Conservation (phyloP, 176 grass and related monocot species). For the Hsuehochloa calcarea region DNA sequence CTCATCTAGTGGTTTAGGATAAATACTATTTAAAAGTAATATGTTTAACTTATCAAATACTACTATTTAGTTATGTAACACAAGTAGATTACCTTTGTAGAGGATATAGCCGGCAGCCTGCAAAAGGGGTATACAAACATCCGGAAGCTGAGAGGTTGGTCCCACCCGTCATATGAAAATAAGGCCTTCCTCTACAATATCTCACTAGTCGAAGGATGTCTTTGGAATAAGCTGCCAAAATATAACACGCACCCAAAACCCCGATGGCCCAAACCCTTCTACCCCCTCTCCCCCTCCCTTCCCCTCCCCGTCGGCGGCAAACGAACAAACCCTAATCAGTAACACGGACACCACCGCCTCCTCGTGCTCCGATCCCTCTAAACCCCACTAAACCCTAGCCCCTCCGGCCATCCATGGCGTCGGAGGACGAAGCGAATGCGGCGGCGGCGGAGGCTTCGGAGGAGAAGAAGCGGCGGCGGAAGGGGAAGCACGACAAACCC, state of each 20-base stretch:
- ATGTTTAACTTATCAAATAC: too few species aligned
- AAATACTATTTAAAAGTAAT: too few species aligned
- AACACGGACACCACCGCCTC: not conserved
- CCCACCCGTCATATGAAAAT: too few species aligned
- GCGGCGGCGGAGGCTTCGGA: not conserved
- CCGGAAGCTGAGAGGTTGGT: not conserved
- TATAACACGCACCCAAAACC: not conserved
- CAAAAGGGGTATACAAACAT: too few species aligned
- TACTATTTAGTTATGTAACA: too few species aligned
- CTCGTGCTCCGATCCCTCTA: not conserved
- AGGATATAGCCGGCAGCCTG: too few species aligned
- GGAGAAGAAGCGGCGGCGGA: conserved; percentile 41
- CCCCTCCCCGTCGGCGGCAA: not conserved
- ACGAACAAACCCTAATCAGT: conserved; percentile 13
- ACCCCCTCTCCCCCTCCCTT: too few species aligned
- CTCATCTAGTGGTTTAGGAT: too few species aligned
- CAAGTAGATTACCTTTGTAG: too few species aligned
- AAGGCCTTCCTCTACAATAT: not conserved
- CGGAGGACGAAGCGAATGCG: conserved; percentile 36
- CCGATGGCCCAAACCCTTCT: not conserved
- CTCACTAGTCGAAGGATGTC: not conserved
- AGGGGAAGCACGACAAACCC: conserved; percentile 95
- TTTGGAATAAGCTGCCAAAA: not conserved
- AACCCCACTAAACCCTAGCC: not conserved
- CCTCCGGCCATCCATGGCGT: conserved; percentile 7